A percentile compares a stretch with the other conserved stretches of the same genome.
Conservation (phyloP, 345 rosid species). For the Garcia nutans region DNA sequence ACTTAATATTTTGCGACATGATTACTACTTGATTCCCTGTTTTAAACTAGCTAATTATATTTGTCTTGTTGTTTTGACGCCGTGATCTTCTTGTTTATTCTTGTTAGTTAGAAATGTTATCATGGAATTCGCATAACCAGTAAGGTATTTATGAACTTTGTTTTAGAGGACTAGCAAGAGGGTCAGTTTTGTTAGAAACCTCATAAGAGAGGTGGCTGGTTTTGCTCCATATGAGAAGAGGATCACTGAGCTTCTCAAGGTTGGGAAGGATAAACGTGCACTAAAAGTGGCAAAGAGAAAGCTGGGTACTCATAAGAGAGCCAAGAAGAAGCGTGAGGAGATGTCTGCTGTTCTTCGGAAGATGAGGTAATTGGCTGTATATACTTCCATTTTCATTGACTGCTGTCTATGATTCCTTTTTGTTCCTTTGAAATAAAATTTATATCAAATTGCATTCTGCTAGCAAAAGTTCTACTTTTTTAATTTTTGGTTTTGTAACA, state of each 20-base stretch:
- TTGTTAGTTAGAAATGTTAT: neutral
- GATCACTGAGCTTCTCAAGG: slow-evolving; percentile 73
- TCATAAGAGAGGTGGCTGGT: slow-evolving; percentile 77
- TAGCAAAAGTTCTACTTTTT: neutral
- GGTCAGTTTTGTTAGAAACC: slow-evolving; percentile 54
- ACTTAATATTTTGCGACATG: neutral
- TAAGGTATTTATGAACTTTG: neutral
- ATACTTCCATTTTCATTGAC: neutral
- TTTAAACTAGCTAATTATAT: neutral
- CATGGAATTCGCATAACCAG: neutral
- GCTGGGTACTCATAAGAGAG: slow-evolving; percentile 79
- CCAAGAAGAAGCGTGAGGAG: slow-evolving; percentile 83
- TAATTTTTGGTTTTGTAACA: neutral
- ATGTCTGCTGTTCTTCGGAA: slow-evolving; percentile 76
- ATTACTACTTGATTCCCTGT: neutral
- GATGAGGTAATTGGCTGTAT: slow-evolving; percentile 45
- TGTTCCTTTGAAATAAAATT: neutral
- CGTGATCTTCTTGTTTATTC: neutral
- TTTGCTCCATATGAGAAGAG: slow-evolving; percentile 84
- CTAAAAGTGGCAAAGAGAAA: slow-evolving; percentile 78
- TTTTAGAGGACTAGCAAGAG: slow-evolving; percentile 70
- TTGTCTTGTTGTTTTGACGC: neutral
- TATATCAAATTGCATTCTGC: neutral
- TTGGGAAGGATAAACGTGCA: slow-evolving; percentile 83
- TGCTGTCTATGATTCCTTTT: neutral